These are phyloP conservation scores for Plectosphaerella cucumerina DNA, from an alignment of 2,329 filamentous ascomycete genomes.

Conservation along the genomic window DNA sequence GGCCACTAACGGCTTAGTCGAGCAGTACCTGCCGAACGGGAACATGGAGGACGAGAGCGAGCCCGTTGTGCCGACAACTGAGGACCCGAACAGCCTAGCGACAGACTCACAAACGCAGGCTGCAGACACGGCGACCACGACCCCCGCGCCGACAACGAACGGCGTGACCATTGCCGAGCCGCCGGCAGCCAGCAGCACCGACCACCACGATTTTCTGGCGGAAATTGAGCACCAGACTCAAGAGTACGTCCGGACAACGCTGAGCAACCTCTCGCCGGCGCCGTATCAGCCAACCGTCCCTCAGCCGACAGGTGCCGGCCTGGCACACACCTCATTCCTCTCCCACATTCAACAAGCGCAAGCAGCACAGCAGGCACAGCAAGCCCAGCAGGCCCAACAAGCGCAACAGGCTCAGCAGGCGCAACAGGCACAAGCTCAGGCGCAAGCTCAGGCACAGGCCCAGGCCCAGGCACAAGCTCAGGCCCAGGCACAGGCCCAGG, in stretches of 20 bases:
- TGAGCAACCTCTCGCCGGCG: conserved; percentile 36
- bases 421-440: too few species aligned
- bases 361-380: conserved; percentile 4
- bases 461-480: neutral
- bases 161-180: conserved; percentile 13
- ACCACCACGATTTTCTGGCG: conserved; percentile 38
- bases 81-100: conserved; percentile 5
- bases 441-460: conserved; percentile 16
- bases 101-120: conserved; percentile 1
- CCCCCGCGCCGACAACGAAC: conserved; percentile 14
- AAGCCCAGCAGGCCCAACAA: conserved; percentile 27
- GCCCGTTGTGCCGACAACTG: conserved; percentile 8
- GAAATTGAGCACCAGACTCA: conserved; percentile 39
- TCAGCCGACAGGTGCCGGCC: conserved; percentile 22
- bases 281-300: conserved; percentile 38
- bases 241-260: conserved; percentile 39
- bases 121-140: conserved; percentile 3
- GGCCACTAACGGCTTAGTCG: conserved; percentile 34
- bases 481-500: neutral
- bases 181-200: conserved; percentile 18
- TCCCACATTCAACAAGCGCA: conserved; percentile 32
- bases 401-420: conserved; percentile 13
- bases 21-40: conserved; percentile 33
- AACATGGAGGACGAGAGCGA: conserved; percentile 10
- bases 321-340: conserved; percentile 29